phyloP scores from a whole-genome alignment of 768 basidiomycete species.

The Tylopilus cervinicoccineus region DNA sequence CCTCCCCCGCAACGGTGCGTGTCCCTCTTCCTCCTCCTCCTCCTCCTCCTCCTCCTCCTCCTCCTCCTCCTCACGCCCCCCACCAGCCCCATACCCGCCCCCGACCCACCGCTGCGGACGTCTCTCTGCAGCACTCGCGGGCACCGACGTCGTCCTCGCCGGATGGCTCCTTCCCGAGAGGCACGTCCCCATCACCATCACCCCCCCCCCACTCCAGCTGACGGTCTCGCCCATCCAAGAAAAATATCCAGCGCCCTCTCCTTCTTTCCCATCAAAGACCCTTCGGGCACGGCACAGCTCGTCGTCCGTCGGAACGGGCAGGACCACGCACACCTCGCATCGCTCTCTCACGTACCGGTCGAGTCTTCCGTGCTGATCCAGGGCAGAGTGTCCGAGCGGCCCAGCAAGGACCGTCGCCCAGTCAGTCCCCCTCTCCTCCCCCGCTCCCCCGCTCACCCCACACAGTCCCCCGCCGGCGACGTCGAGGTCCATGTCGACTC shows the following conservation, averaged over 20 bases:
- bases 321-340: constrained; percentile 26
- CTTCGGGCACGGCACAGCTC: constrained; percentile 75
- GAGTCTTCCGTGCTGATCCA: constrained; percentile 77
- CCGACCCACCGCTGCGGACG: constrained; percentile 65
- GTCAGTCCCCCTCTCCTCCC: constrained; percentile 36
- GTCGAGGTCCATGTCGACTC: constrained; percentile 76
- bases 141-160: constrained; percentile 60
- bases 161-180: constrained; percentile 84
- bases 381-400: constrained; percentile 67
- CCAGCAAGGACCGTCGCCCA: constrained; percentile 54
- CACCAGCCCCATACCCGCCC: constrained; percentile 51
- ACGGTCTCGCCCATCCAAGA: constrained; percentile 42
- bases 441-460: constrained; percentile 3
- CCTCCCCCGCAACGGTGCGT: not conserved
- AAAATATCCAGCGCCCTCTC: constrained; percentile 66
- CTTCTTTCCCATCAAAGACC: constrained; percentile 85
- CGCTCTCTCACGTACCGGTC: constrained; percentile 60
- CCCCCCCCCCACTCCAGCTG: constrained; percentile 30
- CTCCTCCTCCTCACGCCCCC: not conserved
- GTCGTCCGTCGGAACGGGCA: constrained; percentile 49
- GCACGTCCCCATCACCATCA: constrained; percentile 45
- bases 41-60: not conserved
- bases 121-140: constrained; percentile 49
- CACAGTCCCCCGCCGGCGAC: constrained; percentile 61
- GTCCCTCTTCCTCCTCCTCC: no score